Percentiles rank a stretch among this genome's conserved stretches.
Evolutionary conservation across 495 filamentous ascomycete genomes (phyloP).

Genomic region (Xylaria venustula): DNA sequence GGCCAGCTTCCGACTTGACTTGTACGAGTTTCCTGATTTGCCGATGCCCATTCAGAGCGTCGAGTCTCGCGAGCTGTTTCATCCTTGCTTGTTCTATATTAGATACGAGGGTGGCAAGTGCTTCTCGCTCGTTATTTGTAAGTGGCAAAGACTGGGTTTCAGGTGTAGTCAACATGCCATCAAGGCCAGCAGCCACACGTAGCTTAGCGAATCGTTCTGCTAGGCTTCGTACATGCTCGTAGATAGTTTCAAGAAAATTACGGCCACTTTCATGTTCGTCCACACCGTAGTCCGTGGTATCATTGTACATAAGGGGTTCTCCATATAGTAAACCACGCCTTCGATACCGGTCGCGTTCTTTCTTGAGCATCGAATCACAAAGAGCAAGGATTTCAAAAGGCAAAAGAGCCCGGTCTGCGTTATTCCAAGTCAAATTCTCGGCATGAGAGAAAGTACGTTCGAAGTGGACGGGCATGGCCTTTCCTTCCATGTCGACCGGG

Average conservation of each 20-base stretch:
- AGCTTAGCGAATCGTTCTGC: slow-evolving; percentile 50
- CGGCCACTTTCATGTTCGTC: slow-evolving; percentile 85
- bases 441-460: slow-evolving; percentile 88
- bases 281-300: slow-evolving; percentile 62
- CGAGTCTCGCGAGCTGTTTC: slow-evolving; percentile 8
- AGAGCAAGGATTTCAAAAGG: slow-evolving; percentile 71
- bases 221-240: slow-evolving; percentile 59
- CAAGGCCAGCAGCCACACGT: slow-evolving; percentile 42
- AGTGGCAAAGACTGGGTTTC: slow-evolving; percentile 19
- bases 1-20: slow-evolving; percentile 8
- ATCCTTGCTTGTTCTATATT: slow-evolving; percentile 5
- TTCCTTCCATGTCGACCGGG: slow-evolving; percentile 96
- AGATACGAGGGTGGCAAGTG: slow-evolving; percentile 1
- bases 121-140: slow-evolving; percentile 5
- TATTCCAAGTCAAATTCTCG: slow-evolving; percentile 73
- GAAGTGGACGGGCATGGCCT: slow-evolving; percentile 89
- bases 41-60: slow-evolving; percentile 12
- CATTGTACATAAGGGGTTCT: slow-evolving; percentile 59
- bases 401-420: slow-evolving; percentile 66
- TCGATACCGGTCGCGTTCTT: slow-evolving; percentile 62
- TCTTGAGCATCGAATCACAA: slow-evolving; percentile 61
- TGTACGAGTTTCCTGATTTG: slow-evolving; percentile 3
- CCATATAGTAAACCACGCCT: slow-evolving; percentile 54
- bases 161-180: slow-evolving; percentile 24
- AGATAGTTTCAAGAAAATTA: slow-evolving; percentile 75